Evolutionary conservation across 176 grass and related monocot genomes (phyloP).

Genomic region (Panicum miliaceum): DNA sequence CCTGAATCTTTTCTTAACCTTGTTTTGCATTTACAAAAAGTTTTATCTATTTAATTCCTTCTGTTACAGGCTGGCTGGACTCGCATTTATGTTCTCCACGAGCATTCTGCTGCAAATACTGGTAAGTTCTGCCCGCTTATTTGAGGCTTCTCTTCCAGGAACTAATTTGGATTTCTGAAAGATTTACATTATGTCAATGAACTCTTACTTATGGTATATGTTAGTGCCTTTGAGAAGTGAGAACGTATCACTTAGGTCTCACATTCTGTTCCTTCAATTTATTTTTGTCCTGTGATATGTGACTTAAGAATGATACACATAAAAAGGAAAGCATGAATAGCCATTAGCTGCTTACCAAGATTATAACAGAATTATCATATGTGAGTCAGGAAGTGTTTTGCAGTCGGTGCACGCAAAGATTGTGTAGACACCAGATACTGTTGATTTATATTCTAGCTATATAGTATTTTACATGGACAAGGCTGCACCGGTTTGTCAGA

Average conservation of each 20-base stretch:
- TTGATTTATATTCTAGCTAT: not conserved
- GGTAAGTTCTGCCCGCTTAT: conserved; percentile 46
- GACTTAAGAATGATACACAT: not conserved
- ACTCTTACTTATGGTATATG: not conserved
- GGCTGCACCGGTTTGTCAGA: not conserved
- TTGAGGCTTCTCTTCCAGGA: not conserved
- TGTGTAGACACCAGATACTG: not conserved
- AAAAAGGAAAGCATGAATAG: not conserved
- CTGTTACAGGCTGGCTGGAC: conserved; percentile 76
- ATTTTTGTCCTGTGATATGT: not conserved
- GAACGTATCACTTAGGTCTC: not conserved
- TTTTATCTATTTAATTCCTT: conserved; percentile 4
- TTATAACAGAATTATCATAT: conserved; percentile 7
- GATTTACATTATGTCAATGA: not conserved
- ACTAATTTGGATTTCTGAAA: conserved; percentile 1
- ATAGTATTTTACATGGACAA: not conserved
- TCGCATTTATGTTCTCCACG: conserved; percentile 96
- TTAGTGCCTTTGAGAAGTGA: not conserved
- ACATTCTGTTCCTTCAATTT: not conserved
- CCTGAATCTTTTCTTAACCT: not conserved
- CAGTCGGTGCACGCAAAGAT: not conserved
- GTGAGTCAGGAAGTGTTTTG: not conserved
- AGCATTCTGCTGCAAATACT: conserved; percentile 93
- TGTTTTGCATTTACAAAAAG: conserved; percentile 5
- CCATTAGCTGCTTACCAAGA: not conserved